Evolutionary conservation across 208 protist species (phyloP).

Genomic region (Trichomonas vaginalis): DNA sequence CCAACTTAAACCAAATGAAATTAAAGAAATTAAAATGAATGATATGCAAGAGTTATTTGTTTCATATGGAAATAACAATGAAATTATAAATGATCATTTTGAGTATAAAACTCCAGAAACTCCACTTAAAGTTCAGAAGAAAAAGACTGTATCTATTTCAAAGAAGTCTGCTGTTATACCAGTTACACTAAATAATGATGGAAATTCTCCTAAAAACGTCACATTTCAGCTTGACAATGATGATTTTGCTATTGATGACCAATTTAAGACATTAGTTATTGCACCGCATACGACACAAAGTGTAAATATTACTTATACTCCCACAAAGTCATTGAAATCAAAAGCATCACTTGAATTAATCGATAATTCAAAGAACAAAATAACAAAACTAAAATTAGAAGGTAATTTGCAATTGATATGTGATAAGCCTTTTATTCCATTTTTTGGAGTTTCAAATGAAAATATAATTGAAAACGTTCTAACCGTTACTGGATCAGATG

Average conservation of each 20-base stretch:
- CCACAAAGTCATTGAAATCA: not conserved
- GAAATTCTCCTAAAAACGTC: not conserved
- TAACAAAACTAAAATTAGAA: not conserved
- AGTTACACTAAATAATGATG: not conserved
- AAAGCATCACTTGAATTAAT: not conserved
- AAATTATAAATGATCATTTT: not conserved
- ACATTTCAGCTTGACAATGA: not conserved
- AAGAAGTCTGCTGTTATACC: not conserved
- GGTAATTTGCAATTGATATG: not conserved
- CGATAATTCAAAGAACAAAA: not conserved
- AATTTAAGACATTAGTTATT: not conserved
- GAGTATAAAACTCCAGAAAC: not conserved
- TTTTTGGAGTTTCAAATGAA: not conserved
- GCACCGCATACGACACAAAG: not conserved
- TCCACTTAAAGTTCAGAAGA: not conserved
- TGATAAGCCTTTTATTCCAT: not conserved
- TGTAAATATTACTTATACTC: not conserved
- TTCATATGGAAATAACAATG: not conserved
- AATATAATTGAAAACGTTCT: not conserved
- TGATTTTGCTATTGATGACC: not conserved
- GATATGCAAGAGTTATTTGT: not conserved
- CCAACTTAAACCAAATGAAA: not conserved
- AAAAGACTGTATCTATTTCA: not conserved
- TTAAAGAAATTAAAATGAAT: not conserved
- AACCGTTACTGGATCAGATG: not conserved